phyloP scores from a whole-genome alignment of 441 rosid species.

The Arabidopsis hybrid region DNA sequence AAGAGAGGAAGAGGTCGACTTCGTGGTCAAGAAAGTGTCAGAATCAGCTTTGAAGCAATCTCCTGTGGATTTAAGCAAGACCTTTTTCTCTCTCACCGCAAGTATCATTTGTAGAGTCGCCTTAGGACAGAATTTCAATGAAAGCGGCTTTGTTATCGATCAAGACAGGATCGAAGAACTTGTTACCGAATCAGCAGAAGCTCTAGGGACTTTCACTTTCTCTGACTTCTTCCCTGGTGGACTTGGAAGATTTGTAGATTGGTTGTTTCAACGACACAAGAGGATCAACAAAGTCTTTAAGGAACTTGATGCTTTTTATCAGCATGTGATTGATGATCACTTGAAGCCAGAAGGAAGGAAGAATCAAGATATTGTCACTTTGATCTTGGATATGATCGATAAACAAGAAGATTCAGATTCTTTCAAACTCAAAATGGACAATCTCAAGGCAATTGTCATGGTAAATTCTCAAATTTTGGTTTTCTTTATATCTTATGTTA shows the following conservation, averaged over 20 bases:
- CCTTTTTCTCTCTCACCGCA: constrained; percentile 29
- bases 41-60: background rate
- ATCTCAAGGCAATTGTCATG: constrained; percentile 53
- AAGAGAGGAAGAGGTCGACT: constrained; percentile 44
- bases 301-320: constrained; percentile 38
- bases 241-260: constrained; percentile 52
- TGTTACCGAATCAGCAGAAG: constrained; percentile 17
- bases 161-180: constrained; percentile 18
- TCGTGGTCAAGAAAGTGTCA: background rate
- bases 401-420: constrained; percentile 18
- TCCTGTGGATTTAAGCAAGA: constrained; percentile 50
- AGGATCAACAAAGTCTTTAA: constrained; percentile 34
- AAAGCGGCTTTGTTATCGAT: constrained; percentile 13
- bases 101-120: constrained; percentile 20
- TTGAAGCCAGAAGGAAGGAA: constrained; percentile 45
- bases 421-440: constrained; percentile 37
- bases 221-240: constrained; percentile 53
- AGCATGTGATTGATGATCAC: constrained; percentile 52
- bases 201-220: constrained; percentile 33
- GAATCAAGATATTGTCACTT: constrained; percentile 42
- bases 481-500: background rate
- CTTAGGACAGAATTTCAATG: constrained; percentile 1
- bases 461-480: constrained; percentile 41
- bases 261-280: constrained; percentile 42
- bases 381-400: constrained; percentile 36